Evolutionary conservation across 768 basidiomycete species (phyloP), one percentile per base, ranked within the genome.

Genomic region (Lactarius sp.): DNA sequence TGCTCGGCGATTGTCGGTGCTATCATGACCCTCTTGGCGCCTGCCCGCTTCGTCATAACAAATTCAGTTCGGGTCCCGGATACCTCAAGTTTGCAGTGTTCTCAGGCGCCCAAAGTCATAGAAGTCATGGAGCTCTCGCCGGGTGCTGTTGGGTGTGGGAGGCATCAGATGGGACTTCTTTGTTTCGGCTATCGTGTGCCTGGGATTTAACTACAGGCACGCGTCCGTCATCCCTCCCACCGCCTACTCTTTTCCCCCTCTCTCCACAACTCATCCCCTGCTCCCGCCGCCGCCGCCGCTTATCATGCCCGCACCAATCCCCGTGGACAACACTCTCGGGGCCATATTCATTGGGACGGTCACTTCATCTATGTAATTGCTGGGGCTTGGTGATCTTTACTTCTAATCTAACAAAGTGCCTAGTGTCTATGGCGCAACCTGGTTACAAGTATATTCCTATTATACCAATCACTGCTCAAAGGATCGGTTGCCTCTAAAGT

Each of bases 371-470:
- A 42, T 36, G 59, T 60, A 33, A 36, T 22, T 50, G 13, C 13
- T 14, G 12, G 49, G 13, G 49, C 49, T 50, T 50, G 0, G 49
- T 31, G 31, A 44, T 6, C 31, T 20, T 12, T n/a, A 14, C 7
- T 44, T 0, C 6, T 34, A 13, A 13, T 9, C 16, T 16, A 34
- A 49, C 34, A 12, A 27, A 18, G 3, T 14, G 22, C 18, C 2
- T 27, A 58, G 57, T 1, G n/a, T 58, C 36, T 58, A 58, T 39
- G 57, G 57, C n/a, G 14, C 50, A 7, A 58, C 57, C 4, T 58
- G 33, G 47, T 58, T 50, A 13, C 57, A 58, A 31, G 57, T 58
- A 0, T 58, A 58, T 50, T 58, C 57, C 20, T 58, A 58, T 16
- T 58, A 50, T 27, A 49, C 6, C 6, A 37, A 3, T 18, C 57